A percentile compares a stretch with the other conserved stretches of the same genome.
Conservation (phyloP, 306 rosid genomes). For the Ceratonia siliqua region DNA sequence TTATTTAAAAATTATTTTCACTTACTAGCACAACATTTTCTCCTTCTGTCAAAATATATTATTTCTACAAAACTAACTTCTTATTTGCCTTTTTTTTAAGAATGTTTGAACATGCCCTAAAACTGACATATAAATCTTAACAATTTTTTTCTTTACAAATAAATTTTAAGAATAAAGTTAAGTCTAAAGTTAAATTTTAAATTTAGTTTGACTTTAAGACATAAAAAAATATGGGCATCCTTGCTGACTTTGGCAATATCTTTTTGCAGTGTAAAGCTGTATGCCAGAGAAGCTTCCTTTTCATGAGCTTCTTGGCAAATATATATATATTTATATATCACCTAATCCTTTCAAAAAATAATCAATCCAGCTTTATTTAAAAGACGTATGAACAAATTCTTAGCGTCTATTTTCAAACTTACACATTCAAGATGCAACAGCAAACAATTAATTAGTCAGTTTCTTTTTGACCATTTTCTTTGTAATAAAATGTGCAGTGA, state of each 20-base stretch:
- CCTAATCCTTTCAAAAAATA: slow-evolving; percentile 21
- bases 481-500: not conserved
- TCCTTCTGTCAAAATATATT: too few species aligned
- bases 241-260: not conserved
- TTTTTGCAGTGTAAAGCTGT: not conserved
- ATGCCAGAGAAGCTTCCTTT: not conserved
- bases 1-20: too few species aligned
- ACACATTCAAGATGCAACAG: not conserved
- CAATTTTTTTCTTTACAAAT: too few species aligned
- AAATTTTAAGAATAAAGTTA: too few species aligned
- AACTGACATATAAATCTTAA: too few species aligned
- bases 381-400: slow-evolving; percentile 15
- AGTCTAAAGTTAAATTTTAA: too few species aligned
- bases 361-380: not conserved
- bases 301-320: not conserved
- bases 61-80: too few species aligned
- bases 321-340: too few species aligned
- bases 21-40: too few species aligned
- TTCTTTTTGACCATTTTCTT: slow-evolving; percentile 24
- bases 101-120: too few species aligned
- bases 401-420: slow-evolving; percentile 5
- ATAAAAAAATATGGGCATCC: not conserved
- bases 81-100: too few species aligned
- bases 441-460: slow-evolving; percentile 4
- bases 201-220: too few species aligned